phyloP scores from a whole-genome alignment of 371 early-diverging fungal species.

The Dinochytrium kinnereticum region DNA sequence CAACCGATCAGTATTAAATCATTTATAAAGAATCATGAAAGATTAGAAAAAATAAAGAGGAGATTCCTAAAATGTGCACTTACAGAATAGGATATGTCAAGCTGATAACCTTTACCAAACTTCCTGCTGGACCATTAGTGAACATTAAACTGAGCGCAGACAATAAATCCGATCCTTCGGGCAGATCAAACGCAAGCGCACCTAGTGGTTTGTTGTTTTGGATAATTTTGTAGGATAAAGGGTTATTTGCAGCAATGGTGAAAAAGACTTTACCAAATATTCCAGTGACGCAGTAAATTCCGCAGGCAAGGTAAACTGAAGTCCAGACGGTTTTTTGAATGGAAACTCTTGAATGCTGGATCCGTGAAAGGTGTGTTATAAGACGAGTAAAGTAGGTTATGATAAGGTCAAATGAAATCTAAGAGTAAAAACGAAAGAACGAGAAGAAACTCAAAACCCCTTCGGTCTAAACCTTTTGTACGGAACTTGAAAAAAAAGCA shows the following conservation, averaged over 20 bases:
- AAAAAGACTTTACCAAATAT: slow-evolving; percentile 38
- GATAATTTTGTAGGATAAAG: no score
- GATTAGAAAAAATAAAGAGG: no score
- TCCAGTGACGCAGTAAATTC: slow-evolving; percentile 43
- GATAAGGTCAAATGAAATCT: neutral
- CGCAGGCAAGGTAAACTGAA: slow-evolving; percentile 27
- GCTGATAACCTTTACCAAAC: slow-evolving; percentile 36
- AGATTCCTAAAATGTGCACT: slow-evolving; percentile 3
- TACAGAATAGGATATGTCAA: slow-evolving; percentile 47
- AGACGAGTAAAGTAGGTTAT: no score
- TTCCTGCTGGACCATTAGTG: neutral
- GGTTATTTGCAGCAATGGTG: no score
- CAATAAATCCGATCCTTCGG: slow-evolving; percentile 33
- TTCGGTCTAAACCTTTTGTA: no score
- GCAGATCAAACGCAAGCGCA: slow-evolving; percentile 33
- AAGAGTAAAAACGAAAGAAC: no score
- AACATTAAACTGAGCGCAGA: slow-evolving; percentile 23
- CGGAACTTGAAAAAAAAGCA: no score
- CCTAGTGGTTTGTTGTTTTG: no score
- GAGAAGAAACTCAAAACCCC: no score
- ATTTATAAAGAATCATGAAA: no score
- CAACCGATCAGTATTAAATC: no score
- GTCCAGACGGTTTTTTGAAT: slow-evolving; percentile 45
- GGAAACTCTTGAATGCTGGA: slow-evolving; percentile 33
- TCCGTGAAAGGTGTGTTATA: no score